A percentile compares a stretch with the other conserved stretches of the same genome.
Conservation (phyloP, 805 yeast species). For the Debaryomyces tyrocola region DNA sequence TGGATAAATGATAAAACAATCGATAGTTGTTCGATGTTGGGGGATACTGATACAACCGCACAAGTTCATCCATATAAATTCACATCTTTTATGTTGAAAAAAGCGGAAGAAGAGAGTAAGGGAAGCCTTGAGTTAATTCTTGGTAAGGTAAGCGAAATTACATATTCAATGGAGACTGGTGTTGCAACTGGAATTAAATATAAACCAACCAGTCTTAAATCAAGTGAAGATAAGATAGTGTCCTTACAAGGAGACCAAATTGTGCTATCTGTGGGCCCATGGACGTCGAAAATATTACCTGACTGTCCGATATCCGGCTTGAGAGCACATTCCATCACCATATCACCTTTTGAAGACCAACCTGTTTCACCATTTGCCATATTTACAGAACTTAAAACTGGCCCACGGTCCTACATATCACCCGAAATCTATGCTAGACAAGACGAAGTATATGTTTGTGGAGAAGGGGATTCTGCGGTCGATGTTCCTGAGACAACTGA, state of each 20-base stretch:
- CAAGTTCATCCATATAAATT: constrained; percentile 96
- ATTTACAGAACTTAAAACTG: constrained; percentile 84
- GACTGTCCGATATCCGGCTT: constrained; percentile 93
- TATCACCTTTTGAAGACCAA: constrained; percentile 71
- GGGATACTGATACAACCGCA: constrained; percentile 86
- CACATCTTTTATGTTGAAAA: constrained; percentile 77
- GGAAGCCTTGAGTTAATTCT: constrained; percentile 82
- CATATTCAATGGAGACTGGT: constrained; percentile 61
- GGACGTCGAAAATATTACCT: constrained; percentile 90
- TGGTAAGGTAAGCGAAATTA: constrained; percentile 77
- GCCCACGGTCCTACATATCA: constrained; percentile 66
- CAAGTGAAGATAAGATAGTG: constrained; percentile 27
- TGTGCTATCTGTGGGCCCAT: constrained; percentile 90
- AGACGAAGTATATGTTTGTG: constrained; percentile 96
- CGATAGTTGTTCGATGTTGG: constrained; percentile 73
- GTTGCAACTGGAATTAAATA: constrained; percentile 74
- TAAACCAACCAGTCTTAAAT: constrained; percentile 42
- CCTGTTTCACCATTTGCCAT: constrained; percentile 89
- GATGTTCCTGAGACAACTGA: constrained; percentile 93
- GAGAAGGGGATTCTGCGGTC: constrained; percentile 91
- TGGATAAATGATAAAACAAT: constrained; percentile 75
- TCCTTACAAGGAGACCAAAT: constrained; percentile 69
- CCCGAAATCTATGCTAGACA: constrained; percentile 95
- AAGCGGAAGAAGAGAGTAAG: constrained; percentile 65
- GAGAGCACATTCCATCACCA: constrained; percentile 92